Evolutionary conservation across 2,329 filamentous ascomycete genomes (phyloP), one percentile per base, ranked within the genome.

Genomic region (Ascosphaera acerosa): DNA sequence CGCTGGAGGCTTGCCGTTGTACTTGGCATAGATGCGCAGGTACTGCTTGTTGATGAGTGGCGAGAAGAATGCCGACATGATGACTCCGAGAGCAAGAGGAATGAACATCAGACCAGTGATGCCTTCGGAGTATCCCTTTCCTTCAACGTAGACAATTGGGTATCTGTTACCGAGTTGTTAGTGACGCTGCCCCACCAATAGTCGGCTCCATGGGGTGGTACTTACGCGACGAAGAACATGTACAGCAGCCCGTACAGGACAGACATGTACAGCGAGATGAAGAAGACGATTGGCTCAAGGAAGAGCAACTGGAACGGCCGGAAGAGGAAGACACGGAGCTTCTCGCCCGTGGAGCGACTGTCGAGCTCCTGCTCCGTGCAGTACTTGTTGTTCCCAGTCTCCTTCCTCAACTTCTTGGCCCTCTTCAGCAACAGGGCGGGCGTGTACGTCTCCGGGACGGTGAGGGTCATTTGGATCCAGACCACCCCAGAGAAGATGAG

Each of bases 391-490:
- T 77, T 64, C 15, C 71, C 69, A 2, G 76, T 74, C 18, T 67
- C 50, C 45, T 71, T 66, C 32, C 80, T 65, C 36, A 87, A 55
- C 47, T 76, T 76, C 43, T 61, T 59, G 2, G 81, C 81, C 9
- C 78, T 64, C 18, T 54, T 54, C 32, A 66, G 63, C 10, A 92
- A 64, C 31, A 91, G 69, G 0, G 68, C 75, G 0, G 81, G 78
- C 0, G 78, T 71, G 47, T 87, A 90, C 0, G 81, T 91, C 51
- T 90, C 81, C 1, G 78, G 77, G 0, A 90, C 72, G n/a, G 77
- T 87, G 51, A 89, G 82, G 18, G 71, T 73, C 49, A 87, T 81
- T 36, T 84, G 47, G 12, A 74, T 36, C 67, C 74, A 87, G 41
- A 73, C 64, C 30, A 71, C 46, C 10, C 60, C 69, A 16, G 74